Evolutionary conservation across 768 basidiomycete species (phyloP).

Genomic region (Rhizopogon rudus): DNA sequence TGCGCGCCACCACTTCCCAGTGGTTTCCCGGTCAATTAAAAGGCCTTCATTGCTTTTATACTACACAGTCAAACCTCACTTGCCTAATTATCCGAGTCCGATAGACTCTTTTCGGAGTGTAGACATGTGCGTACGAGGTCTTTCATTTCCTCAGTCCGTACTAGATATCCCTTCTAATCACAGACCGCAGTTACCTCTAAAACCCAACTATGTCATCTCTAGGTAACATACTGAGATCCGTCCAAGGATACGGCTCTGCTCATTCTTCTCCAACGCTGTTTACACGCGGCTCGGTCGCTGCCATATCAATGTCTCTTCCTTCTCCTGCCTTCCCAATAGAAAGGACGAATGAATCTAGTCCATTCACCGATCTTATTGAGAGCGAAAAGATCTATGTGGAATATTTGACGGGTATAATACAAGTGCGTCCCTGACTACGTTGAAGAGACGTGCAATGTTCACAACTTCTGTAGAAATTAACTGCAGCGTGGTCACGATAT

Average conservation of each 20-base stretch:
- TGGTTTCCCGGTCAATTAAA: too few species aligned
- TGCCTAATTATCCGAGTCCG: too few species aligned
- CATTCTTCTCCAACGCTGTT: conserved; percentile 12
- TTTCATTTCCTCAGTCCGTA: too few species aligned
- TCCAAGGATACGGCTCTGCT: conserved; percentile 19
- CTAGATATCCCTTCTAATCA: conserved; percentile 3
- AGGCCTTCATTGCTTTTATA: too few species aligned
- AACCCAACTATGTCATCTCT: conserved; percentile 14
- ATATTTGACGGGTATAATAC: conserved; percentile 82
- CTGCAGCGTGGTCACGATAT: conserved; percentile 93
- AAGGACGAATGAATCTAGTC: conserved; percentile 67
- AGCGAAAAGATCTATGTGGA: conserved; percentile 93
- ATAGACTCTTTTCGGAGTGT: too few species aligned
- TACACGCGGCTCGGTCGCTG: conserved; percentile 3
- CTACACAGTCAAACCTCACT: too few species aligned
- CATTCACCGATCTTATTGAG: conserved; percentile 87
- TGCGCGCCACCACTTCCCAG: too few species aligned
- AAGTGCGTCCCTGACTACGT: conserved; percentile 47
- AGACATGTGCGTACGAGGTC: too few species aligned
- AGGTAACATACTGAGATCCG: conserved; percentile 20
- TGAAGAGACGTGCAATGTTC: conserved; percentile 8
- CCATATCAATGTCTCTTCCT: conserved; percentile 10
- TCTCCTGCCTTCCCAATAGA: conserved; percentile 29
- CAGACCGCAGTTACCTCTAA: conserved; percentile 5
- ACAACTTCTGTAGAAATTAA: conserved; percentile 67